Conservation (phyloP, 768 basidiomycete species). For the Lentinus tigrinus region DNA sequence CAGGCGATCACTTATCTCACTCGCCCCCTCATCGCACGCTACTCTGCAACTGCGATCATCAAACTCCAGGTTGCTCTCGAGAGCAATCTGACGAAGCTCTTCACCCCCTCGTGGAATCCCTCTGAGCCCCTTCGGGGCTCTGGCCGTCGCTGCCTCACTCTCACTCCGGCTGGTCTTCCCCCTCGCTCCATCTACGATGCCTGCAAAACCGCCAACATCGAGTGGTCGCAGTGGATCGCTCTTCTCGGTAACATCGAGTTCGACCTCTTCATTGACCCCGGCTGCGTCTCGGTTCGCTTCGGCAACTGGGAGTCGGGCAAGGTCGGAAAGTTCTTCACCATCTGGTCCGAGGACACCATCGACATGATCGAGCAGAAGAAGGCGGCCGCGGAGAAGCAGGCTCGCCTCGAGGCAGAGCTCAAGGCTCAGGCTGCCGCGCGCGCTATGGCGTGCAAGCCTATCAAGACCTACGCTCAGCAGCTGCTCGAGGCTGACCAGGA, state of each 20-base stretch:
- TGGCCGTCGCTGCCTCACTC: slow-evolving; percentile 70
- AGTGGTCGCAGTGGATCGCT: slow-evolving; percentile 81
- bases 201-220: slow-evolving; percentile 65
- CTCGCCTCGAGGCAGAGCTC: slow-evolving; percentile 21
- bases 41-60: slow-evolving; percentile 60
- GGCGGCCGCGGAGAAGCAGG: slow-evolving; percentile 13
- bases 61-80: slow-evolving; percentile 73
- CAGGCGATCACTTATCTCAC: slow-evolving; percentile 77
- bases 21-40: slow-evolving; percentile 53
- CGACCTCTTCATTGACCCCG: slow-evolving; percentile 81
- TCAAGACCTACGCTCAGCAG: slow-evolving; percentile 72
- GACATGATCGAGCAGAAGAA: slow-evolving; percentile 29
- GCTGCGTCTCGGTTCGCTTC: slow-evolving; percentile 68
- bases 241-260: slow-evolving; percentile 69
- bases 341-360: slow-evolving; percentile 61
- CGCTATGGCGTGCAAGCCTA: slow-evolving; percentile 25
- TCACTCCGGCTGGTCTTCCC: slow-evolving; percentile 67
- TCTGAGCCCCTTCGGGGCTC: slow-evolving; percentile 66
- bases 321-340: slow-evolving; percentile 51
- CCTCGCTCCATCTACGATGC: slow-evolving; percentile 71
- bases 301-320: slow-evolving; percentile 40
- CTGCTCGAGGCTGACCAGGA: slow-evolving; percentile 69
- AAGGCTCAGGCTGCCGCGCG: slow-evolving; percentile 20
- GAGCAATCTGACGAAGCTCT: slow-evolving; percentile 69
- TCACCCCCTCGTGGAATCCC: slow-evolving; percentile 64